Percentiles rank a stretch among this genome's conserved stretches.
Conservation (phyloP, 163 green algal species). For the Scenedesmus sp. region DNA sequence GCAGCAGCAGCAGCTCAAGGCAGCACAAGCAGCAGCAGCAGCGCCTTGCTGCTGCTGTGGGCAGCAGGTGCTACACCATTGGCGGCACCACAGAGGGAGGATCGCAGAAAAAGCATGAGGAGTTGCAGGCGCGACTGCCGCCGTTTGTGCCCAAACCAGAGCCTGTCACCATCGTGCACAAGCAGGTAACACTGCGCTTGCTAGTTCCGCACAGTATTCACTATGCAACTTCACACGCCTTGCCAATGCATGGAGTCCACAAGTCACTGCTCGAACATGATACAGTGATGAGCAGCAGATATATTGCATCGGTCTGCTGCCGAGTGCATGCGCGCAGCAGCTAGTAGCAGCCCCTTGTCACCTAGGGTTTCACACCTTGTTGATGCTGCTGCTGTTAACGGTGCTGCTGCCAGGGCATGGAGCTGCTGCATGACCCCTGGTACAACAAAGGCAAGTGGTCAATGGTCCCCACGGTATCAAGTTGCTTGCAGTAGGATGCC, state of each 20-base stretch:
- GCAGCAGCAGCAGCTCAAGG: conserved; percentile 1
- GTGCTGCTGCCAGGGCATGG: conserved; percentile 59
- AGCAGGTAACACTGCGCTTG: conserved; percentile 26
- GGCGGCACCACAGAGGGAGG: conserved; percentile 17
- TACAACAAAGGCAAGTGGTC: conserved; percentile 72
- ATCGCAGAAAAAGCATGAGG: conserved; percentile 19
- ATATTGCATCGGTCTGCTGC: background rate
- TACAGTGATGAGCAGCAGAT: too few species aligned
- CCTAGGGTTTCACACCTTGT: background rate
- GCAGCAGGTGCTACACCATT: conserved; percentile 30
- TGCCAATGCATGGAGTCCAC: background rate
- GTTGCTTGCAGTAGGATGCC: background rate
- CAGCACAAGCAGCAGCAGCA: conserved; percentile 29
- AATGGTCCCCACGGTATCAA: background rate
- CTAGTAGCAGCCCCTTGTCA: background rate
- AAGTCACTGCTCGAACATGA: background rate
- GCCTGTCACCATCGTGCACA: conserved; percentile 53
- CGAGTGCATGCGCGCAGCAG: background rate
- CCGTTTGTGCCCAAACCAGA: background rate
- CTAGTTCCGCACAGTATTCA: background rate
- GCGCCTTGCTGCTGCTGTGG: background rate
- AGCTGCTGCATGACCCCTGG: conserved; percentile 80
- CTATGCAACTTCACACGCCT: background rate
- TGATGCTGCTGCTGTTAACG: background rate
- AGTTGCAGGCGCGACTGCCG: conserved; percentile 27